phyloP scores from a whole-genome alignment of 225 moss, liverwort and hornwort genomes.

The Sphagnum tenellum region DNA sequence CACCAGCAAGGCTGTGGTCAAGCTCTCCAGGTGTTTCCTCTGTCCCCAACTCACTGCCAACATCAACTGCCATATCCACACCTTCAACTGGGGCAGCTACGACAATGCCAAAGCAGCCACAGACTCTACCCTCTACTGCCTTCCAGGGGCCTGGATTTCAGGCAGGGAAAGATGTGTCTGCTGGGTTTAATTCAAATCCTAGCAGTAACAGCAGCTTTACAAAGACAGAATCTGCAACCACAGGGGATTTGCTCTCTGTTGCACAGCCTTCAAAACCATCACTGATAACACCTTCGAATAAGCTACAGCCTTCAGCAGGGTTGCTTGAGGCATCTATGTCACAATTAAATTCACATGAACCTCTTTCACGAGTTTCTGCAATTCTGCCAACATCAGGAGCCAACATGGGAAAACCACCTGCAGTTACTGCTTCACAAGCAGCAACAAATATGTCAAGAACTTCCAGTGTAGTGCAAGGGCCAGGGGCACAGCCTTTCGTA shows the following conservation, averaged over 20 bases:
- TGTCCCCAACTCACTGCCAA: constrained; percentile 16
- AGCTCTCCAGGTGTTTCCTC: constrained; percentile 9
- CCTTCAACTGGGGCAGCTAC: constrained; percentile 14
- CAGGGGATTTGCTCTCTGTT: constrained; percentile 67
- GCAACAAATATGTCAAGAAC: constrained; percentile 1
- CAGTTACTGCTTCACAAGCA: constrained; percentile 9
- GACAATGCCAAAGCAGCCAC: constrained; percentile 4
- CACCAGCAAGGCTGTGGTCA: not conserved
- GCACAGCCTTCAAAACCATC: constrained; percentile 40
- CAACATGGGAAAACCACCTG: constrained; percentile 22
- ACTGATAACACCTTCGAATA: constrained; percentile 29
- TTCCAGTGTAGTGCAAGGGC: constrained; percentile 38
- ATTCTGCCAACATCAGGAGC: constrained; percentile 22
- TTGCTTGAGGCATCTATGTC: constrained; percentile 40
- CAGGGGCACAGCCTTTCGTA: constrained; percentile 25
- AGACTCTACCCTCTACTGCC: constrained; percentile 21
- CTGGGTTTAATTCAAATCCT: constrained; percentile 29
- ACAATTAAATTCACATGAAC: constrained; percentile 36
- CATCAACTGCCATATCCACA: constrained; percentile 15
- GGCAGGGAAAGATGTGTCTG: constrained; percentile 20
- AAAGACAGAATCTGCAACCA: constrained; percentile 20
- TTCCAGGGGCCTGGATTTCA: constrained; percentile 25
- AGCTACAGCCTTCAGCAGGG: constrained; percentile 29
- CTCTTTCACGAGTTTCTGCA: constrained; percentile 42
- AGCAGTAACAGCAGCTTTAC: constrained; percentile 9